Conservation (phyloP, 169 alveolate genomes). For the Hepatocystis sp. region DNA sequence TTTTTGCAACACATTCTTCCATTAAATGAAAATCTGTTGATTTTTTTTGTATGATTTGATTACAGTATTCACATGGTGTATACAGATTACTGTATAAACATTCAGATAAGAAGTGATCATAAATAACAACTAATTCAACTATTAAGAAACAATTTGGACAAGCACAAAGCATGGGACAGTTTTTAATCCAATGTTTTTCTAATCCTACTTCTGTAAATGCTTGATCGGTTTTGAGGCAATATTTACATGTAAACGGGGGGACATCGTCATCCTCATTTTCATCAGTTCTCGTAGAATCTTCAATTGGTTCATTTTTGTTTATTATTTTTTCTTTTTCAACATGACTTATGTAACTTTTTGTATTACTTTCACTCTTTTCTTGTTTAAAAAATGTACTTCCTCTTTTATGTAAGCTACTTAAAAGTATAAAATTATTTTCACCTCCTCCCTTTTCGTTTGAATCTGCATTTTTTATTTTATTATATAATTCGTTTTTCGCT, state of each 20-base stretch:
- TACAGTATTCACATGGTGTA: constrained; percentile 68
- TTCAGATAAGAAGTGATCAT: constrained; percentile 73
- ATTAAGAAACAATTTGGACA: constrained; percentile 74
- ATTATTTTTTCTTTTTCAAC: constrained; percentile 6
- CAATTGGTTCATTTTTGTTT: constrained; percentile 20
- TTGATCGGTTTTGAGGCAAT: constrained; percentile 66
- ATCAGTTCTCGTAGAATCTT: constrained; percentile 39
- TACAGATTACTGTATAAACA: constrained; percentile 74
- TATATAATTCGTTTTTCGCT: constrained; percentile 6
- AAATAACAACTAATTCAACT: constrained; percentile 74
- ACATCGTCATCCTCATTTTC: constrained; percentile 33
- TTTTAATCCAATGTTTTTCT: constrained; percentile 75
- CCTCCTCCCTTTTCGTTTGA: constrained; percentile 3
- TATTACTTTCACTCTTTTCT: constrained; percentile 8
- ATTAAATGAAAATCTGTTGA: constrained; percentile 65
- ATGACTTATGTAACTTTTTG: constrained; percentile 6
- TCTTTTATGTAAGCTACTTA: constrained; percentile 27
- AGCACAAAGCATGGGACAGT: constrained; percentile 73
- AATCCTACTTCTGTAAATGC: constrained; percentile 71
- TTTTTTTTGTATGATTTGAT: constrained; percentile 42
- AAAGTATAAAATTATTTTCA: not conserved
- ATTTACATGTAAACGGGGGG: constrained; percentile 69
- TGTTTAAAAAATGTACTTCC: constrained; percentile 5
- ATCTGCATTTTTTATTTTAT: constrained; percentile 4
- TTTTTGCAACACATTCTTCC: constrained; percentile 63